Evolutionary conservation across 257 asterid genomes (phyloP), one percentile per base, ranked within the genome.

Genomic region (Cinchona pubescens): DNA sequence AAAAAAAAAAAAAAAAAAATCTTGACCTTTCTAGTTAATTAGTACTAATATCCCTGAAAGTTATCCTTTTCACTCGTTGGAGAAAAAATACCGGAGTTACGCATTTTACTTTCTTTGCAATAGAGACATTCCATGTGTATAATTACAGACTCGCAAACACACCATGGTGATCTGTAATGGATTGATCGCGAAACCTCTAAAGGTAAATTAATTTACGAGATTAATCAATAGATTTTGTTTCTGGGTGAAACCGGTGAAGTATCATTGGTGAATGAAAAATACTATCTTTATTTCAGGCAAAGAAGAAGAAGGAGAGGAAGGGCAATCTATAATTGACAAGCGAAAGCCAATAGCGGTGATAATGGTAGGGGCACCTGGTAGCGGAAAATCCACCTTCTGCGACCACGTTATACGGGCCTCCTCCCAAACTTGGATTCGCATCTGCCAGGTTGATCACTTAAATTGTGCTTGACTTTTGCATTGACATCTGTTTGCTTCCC

Each of bases 311-410:
- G 88, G 67, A 51, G 82, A 32, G 21, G 71, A 19, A 35, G 49
- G 1, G 66, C 66, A 60, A 75, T 74, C 73, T 62, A 21, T 25
- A 60, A n/a, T 35, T 59, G 77, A 76, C 0, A 49, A 67, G 29
- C 15, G 15, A 0, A 80, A 84, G 69, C 83, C 86, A 16, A 69
- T 90, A 34, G 71, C 83, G 75, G 82, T 89, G 77, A 21, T 94
- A 29, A 76, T 94, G 82, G 77, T 94, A 72, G 99, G 99, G 68
- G 83, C 91, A 29, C 99, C 99, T 13, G 99, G 97, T 66, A 94
- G 99, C 72, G 99, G 99, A 16, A 94, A 94, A 69, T 92, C 99
- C 55, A 90, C 97, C 15, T 92, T 94, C 67, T 90, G 94, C 77
- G 99, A 92, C 23, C 83, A 76, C 74, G 91, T 92, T 79, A 84